Evolutionary conservation across 257 asterid genomes (phyloP).

Genomic region (Solanum etuberosum): DNA sequence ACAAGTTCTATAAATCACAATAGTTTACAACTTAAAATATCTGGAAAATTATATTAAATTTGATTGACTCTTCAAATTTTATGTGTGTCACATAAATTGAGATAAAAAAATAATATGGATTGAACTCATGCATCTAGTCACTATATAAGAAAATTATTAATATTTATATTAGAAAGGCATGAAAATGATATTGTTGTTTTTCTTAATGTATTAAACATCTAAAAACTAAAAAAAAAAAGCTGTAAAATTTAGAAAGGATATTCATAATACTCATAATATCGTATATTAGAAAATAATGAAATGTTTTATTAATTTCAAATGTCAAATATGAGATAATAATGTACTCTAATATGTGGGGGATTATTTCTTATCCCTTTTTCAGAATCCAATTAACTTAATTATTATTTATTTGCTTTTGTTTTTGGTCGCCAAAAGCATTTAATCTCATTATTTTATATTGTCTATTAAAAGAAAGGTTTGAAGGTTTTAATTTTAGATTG

Average conservation of each 20-base stretch:
- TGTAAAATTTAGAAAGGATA: neutral
- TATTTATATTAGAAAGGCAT: too few species aligned
- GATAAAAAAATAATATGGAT: too few species aligned
- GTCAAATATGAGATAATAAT: neutral
- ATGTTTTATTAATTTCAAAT: neutral
- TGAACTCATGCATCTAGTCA: neutral
- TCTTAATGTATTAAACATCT: too few species aligned
- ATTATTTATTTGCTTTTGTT: neutral
- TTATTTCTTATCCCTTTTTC: neutral
- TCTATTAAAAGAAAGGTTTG: neutral
- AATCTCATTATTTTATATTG: neutral
- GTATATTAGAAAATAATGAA: neutral
- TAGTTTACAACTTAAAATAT: too few species aligned
- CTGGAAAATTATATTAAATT: too few species aligned
- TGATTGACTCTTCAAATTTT: neutral
- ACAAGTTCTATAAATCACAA: too few species aligned
- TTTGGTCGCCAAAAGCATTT: neutral
- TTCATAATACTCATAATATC: neutral
- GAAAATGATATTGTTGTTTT: neutral
- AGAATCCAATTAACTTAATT: neutral
- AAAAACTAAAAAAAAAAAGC: too few species aligned
- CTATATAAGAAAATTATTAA: neutral
- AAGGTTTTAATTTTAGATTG: neutral
- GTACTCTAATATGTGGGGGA: neutral
- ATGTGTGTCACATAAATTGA: too few species aligned